phyloP scores from a whole-genome alignment of 495 filamentous ascomycete species.

The Xylaria venustula region DNA sequence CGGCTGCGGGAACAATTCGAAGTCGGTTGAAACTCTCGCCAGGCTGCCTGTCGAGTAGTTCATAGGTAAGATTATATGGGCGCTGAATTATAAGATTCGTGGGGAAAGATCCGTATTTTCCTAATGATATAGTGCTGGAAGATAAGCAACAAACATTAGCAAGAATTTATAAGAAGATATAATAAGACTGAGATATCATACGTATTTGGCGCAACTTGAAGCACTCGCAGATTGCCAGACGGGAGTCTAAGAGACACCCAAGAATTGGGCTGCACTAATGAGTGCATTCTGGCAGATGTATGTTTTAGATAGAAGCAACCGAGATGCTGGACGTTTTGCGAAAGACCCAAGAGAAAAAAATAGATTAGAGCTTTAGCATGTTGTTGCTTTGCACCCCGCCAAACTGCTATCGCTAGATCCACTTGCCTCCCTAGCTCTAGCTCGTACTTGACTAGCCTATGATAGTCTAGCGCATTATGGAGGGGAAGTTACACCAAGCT shows the following conservation, averaged over 20 bases:
- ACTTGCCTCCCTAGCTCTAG: too few species aligned
- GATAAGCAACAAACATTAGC: background rate
- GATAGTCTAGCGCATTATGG: too few species aligned
- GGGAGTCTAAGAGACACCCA: slow-evolving; percentile 66
- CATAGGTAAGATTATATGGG: slow-evolving; percentile 87
- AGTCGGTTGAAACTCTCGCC: slow-evolving; percentile 58
- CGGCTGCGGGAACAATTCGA: slow-evolving; percentile 74
- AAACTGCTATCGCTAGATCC: background rate
- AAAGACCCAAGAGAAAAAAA: background rate
- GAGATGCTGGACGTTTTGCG: background rate
- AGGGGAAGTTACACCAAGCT: too few species aligned
- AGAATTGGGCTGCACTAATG: slow-evolving; percentile 58
- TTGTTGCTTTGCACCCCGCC: slow-evolving; percentile 4
- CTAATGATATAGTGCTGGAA: slow-evolving; percentile 72
- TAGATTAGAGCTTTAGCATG: background rate
- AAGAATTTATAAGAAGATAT: background rate
- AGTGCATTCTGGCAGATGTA: slow-evolving; percentile 23
- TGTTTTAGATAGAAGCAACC: slow-evolving; percentile 3
- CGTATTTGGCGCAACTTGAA: slow-evolving; percentile 73
- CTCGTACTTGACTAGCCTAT: too few species aligned
- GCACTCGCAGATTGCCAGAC: slow-evolving; percentile 61
- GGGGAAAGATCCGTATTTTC: slow-evolving; percentile 87
- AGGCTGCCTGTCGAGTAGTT: slow-evolving; percentile 68
- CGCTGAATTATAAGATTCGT: slow-evolving; percentile 82
- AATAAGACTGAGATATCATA: slow-evolving; percentile 47